Evolutionary conservation across 2,329 filamentous ascomycete species (phyloP), one percentile per base, ranked within the genome.

Genomic region (Coniochaeta ligniaria): DNA sequence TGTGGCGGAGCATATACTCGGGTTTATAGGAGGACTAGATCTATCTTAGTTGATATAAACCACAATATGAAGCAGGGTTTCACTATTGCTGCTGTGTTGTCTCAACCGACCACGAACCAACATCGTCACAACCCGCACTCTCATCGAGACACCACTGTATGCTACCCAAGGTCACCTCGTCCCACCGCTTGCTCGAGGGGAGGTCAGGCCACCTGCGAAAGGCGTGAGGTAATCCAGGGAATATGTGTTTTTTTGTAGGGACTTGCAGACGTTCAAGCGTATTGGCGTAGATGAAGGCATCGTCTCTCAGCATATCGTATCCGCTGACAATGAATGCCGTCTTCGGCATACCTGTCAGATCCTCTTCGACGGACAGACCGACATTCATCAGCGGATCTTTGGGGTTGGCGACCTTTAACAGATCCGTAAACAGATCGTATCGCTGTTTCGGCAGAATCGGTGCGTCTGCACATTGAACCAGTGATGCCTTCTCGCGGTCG

Each of bases 391-490:
- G 66, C 9, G 62, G 66, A 63, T 76, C 73, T 1, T 64, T 60
- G 3, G 61, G 54, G 3, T 67, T 61, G 1, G 64, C 35, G 6
- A 71, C 36, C 0, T 66, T 63, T 3, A 71, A 57, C 33, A 71
- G 58, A n/a, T 63, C 62, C 16, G 45, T 62, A 55, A 69, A 70
- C 59, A 61, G 69, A 35, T 59, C 70, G 57, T 79, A 66, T 2
- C 73, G 68, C 12, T 66, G 68, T 33, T 72, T 64, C 0, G 78
- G 74, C n/a, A 79, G 61, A 5, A 82, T 68, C 0, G 80, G 78
- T 0, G 80, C 78, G 22, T 76, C 60, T 6, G 73, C 72, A 62
- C 74, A 75, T 60, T 78, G 71, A 33, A 68, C 65, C 35, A 71
- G 72, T 4, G 75, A 77, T 2, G 76, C 78, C 22, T 75, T 63